Evolutionary conservation across 2,329 filamentous ascomycete genomes (phyloP).

Genomic region (Karstenula rhodostoma): DNA sequence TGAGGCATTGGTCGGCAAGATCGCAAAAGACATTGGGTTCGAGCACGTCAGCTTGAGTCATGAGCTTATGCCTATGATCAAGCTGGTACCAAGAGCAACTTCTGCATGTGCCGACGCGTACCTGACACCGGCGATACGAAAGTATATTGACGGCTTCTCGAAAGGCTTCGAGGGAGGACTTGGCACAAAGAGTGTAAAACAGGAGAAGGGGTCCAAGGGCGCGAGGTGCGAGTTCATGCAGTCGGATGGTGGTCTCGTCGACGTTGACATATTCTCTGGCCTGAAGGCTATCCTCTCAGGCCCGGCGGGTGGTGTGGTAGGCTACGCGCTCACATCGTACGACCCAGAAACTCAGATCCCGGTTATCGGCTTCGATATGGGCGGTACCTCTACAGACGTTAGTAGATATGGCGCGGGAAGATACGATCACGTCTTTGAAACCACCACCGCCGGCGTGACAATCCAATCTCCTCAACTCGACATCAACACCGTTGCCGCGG

Average conservation of each 20-base stretch:
- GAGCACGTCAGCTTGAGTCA: conserved; percentile 82
- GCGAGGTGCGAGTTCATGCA: conserved; percentile 96
- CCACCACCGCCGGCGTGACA: conserved; percentile 90
- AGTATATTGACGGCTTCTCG: conserved; percentile 80
- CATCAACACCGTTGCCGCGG: conserved; percentile 94
- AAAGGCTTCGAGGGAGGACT: conserved; percentile 82
- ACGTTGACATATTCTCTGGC: conserved; percentile 83
- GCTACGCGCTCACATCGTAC: conserved; percentile 90
- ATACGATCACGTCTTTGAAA: conserved; percentile 94
- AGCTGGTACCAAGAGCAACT: conserved; percentile 77
- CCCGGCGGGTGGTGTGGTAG: conserved; percentile 91
- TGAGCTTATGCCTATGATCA: conserved; percentile 88
- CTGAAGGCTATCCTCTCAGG: conserved; percentile 86
- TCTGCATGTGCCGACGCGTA: conserved; percentile 84
- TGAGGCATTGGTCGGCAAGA: conserved; percentile 76
- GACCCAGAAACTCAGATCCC: conserved; percentile 82
- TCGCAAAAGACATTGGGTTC: conserved; percentile 84
- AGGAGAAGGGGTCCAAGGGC: conserved; percentile 69
- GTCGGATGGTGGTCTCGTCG: conserved; percentile 75
- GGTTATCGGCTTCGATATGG: conserved; percentile 96
- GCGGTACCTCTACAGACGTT: conserved; percentile 90
- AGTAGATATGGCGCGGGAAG: conserved; percentile 84
- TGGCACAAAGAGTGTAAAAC: conserved; percentile 76
- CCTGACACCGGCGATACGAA: conserved; percentile 78
- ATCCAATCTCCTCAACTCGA: conserved; percentile 92